Base-by-base conservation (phyloP, 1,284 basidiomycete genomes). In the Austroboletus novae-zelandiae region DNA sequence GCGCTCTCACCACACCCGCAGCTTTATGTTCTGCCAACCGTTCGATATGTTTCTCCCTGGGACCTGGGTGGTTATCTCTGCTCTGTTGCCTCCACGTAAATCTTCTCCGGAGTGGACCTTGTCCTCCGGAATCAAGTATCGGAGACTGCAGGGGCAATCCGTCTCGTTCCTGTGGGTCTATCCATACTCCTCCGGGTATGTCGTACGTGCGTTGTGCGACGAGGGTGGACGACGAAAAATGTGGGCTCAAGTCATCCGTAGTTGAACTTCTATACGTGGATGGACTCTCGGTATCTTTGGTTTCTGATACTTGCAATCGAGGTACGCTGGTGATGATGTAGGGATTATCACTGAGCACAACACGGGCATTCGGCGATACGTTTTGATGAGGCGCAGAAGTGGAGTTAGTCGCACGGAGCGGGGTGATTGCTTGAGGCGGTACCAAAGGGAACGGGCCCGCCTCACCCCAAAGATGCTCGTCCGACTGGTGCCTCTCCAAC, bases 121-220 rank as follows among this genome's bases (percentile, higher is more conserved):
- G 29, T n/a, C 32, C 40, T 32, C 50, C 48, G 15, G 11, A 1
- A n/a, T 25, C 35, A 18, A 50, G 41, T 29, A 49, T 51, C 3
- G 54, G 55, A 20, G 52, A 37, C 4, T 56, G 50, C 1, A 60
- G n/a, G 0, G 76, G 76, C 27, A 79, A 56, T 1, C 77, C 77
- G 18, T 69, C 73, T 40, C 61, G 68, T 53, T 79, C 77, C 14
- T 64, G 46, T 2, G 70, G 69, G 43, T 72, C 70, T 47, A 79
- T 78, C 51, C 68, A 74, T 39, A 66, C 69, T 47, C 70, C 67
- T 30, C 70, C 73, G 0, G 76, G 75, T 11, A 74, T 66, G 17
- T 66, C 51, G 29, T 61, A 65, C 1, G 66, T 69, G 56, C 64
- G 61, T 11, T 58, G 57, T 1, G 58, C 57, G 9, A 57, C 50